These are phyloP conservation scores for Spirogloea muscicola DNA, from an alignment of 139 green algal genomes.

Conservation along the genomic window DNA sequence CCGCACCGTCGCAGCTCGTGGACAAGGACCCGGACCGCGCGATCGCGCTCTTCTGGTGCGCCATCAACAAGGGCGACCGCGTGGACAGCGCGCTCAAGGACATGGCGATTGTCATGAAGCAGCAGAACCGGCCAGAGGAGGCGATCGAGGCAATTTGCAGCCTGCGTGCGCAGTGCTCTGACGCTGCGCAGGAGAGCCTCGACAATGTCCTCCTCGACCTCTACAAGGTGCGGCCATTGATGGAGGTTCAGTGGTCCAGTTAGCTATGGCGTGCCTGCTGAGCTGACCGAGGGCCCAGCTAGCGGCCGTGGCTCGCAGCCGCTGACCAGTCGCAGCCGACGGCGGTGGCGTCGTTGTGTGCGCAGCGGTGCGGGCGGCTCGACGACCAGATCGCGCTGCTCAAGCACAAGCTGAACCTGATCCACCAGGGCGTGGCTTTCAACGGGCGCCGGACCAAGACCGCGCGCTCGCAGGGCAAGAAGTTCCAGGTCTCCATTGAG, in stretches of 20 bases:
- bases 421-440: constrained; percentile 32
- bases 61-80: constrained; percentile 23
- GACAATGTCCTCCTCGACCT: constrained; percentile 39
- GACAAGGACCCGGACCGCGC: constrained; percentile 38
- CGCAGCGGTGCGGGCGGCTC: constrained; percentile 34
- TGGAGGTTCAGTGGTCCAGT: too few relatives aligned
- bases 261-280: too few relatives aligned
- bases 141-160: constrained; percentile 22
- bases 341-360: neutral
- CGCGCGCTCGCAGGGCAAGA: constrained; percentile 29
- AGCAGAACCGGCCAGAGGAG: constrained; percentile 29
- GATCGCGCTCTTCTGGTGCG: constrained; percentile 26
- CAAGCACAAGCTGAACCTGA: constrained; percentile 40
- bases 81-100: constrained; percentile 32
- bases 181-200: constrained; percentile 28
- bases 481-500: constrained; percentile 41
- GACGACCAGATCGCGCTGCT: constrained; percentile 40
- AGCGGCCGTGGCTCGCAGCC: too few relatives aligned
- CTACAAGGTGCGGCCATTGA: constrained; percentile 49
- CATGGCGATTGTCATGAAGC: constrained; percentile 45
- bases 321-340: too few relatives aligned
- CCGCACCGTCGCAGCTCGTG: constrained; percentile 9
- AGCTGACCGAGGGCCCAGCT: too few relatives aligned
- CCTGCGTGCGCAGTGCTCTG: constrained; percentile 12
- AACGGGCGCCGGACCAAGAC: constrained; percentile 34